Evolutionary conservation across 140 eudicot species (phyloP).

Genomic region (Cichorium intybus): DNA sequence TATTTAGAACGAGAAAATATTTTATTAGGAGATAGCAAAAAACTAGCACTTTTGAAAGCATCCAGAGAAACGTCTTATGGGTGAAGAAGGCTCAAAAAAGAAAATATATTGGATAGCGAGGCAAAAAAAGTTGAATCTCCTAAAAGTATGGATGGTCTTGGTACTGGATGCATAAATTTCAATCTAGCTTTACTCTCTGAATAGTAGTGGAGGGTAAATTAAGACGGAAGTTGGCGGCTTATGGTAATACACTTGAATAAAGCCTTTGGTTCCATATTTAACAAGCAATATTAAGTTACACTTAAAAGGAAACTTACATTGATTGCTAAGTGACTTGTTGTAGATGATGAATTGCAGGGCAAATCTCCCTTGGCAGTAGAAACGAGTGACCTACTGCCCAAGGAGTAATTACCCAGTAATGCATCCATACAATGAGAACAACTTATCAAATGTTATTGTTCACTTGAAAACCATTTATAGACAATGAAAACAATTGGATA

Average conservation of each 20-base stretch:
- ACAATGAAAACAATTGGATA: neutral
- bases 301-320: neutral
- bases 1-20: no score
- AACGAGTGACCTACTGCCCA: slow-evolving; percentile 26
- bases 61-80: no score
- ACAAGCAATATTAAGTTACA: neutral
- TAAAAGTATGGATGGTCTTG: no score
- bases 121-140: no score
- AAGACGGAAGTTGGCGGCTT: no score
- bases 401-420: slow-evolving; percentile 35
- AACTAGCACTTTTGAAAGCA: no score
- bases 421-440: slow-evolving; percentile 18
- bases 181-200: no score
- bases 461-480: slow-evolving; percentile 19
- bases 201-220: no score
- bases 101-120: no score
- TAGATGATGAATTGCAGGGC: slow-evolving; percentile 32
- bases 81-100: no score
- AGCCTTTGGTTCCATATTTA: neutral
- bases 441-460: neutral
- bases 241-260: neutral
- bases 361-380: slow-evolving; percentile 42
- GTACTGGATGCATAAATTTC: no score
- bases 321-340: neutral
- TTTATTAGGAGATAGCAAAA: no score